Conservation (phyloP, 495 filamentous ascomycete species). For the Polyplosphaeria fusca region DNA sequence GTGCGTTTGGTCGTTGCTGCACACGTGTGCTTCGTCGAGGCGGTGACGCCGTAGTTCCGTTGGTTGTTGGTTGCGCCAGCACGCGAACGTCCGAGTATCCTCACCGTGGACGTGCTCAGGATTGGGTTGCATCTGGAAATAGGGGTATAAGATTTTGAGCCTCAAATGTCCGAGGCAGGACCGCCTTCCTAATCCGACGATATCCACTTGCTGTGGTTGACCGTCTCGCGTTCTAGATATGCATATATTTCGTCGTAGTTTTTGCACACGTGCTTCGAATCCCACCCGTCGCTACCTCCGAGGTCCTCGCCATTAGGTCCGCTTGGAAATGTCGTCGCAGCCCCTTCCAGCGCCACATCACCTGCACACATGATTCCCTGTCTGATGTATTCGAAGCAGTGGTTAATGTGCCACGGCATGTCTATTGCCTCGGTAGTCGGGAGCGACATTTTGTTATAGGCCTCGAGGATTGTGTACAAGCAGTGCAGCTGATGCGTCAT, state of each 20-base stretch:
- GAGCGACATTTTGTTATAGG: slow-evolving; percentile 31
- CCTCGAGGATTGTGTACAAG: slow-evolving; percentile 49
- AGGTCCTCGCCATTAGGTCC: slow-evolving; percentile 28
- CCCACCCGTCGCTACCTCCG: slow-evolving; percentile 49
- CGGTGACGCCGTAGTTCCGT: too few species aligned
- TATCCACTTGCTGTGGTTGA: slow-evolving; percentile 21
- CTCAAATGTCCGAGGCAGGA: too few species aligned
- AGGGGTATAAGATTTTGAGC: too few species aligned
- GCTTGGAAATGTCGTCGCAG: slow-evolving; percentile 46
- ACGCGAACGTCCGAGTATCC: too few species aligned
- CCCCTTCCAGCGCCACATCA: slow-evolving; percentile 49
- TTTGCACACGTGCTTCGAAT: slow-evolving; percentile 49
- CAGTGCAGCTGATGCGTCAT: slow-evolving; percentile 50
- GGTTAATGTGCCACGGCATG: slow-evolving; percentile 51
- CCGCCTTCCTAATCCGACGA: too few species aligned
- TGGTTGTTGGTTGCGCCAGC: too few species aligned
- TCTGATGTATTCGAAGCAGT: slow-evolving; percentile 51
- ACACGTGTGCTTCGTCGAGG: too few species aligned
- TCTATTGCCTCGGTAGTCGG: slow-evolving; percentile 41
- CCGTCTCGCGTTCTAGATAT: slow-evolving; percentile 42
- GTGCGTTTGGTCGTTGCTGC: too few species aligned
- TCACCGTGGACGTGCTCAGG: too few species aligned
- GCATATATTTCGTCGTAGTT: slow-evolving; percentile 44
- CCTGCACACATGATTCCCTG: slow-evolving; percentile 50
- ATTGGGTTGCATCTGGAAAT: too few species aligned